Base-by-base conservation (phyloP, 805 yeast species). In the Scheffersomyces amazonensis region DNA sequence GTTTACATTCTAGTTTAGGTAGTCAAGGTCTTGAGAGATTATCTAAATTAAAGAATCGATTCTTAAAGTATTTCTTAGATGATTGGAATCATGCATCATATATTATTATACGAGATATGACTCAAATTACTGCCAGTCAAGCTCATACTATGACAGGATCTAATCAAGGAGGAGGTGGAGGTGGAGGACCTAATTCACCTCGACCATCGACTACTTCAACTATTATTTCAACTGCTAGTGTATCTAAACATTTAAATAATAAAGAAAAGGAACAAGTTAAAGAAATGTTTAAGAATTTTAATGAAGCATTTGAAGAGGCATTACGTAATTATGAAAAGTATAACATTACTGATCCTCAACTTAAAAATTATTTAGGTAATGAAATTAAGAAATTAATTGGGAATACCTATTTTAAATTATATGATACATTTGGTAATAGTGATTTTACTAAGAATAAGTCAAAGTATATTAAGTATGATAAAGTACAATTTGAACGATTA, bases 41-140 rank as follows among this genome's bases (percentile, higher is more conserved):
- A 5, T 83, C 76, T 32, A 77, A 79, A 48, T 60, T 93, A 48
- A 80, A 82, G 52, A 88, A 85, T 54, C 69, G 90, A 44, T 87
- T 83, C 32, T 62, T 85, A 50, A 84, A 82, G 50, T 65, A 80
- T 49, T 86, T 88, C 54, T 71, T 88, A 39, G 76, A 66, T 34
- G 83, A 78, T 47, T 91, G 98, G 98, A 83, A 84, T 46, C 73
- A 73, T 41, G 80, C 86, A 17, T 88, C 96, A 3, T 73, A 86
- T 16, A 73, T 78, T 36, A 71, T 91, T 34, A 81, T 91, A 17
- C 48, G 69, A 73, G 95, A 85, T 50, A 84, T 83, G 49, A 84
- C 96, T 10, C 12, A 30, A 13, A 42, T 42, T 15, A 33, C 39
- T 2, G 40, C 43, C 1, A 41, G 42, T 9, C 35, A 34, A 18